phyloP scores from a whole-genome alignment of 768 basidiomycete genomes.

The Exidia glandulosa region DNA sequence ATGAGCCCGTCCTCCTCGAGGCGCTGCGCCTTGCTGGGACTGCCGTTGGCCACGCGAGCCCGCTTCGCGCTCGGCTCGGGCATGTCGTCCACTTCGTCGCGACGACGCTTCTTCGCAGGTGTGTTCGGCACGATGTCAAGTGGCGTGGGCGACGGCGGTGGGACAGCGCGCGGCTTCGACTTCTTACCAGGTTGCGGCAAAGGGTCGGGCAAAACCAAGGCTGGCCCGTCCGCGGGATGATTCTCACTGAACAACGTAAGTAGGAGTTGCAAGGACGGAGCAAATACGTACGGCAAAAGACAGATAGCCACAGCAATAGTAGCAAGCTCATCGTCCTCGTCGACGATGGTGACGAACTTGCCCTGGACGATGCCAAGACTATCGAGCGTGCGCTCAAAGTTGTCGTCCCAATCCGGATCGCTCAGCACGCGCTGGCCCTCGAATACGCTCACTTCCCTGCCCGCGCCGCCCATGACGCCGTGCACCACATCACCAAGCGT shows the following conservation, averaged over 20 bases:
- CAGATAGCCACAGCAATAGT: constrained; percentile 65
- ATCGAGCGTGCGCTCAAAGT: constrained; percentile 66
- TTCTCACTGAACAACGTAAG: constrained; percentile 32
- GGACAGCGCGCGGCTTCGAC: constrained; percentile 22
- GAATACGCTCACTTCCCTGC: constrained; percentile 66
- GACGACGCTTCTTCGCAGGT: constrained; percentile 24
- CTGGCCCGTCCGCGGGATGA: constrained; percentile 38
- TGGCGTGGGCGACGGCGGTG: constrained; percentile 33
- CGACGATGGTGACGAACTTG: constrained; percentile 79
- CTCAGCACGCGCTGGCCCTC: constrained; percentile 80
- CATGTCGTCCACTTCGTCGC: constrained; percentile 40
- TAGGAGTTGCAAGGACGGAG: not conserved
- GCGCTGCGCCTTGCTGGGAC: constrained; percentile 52
- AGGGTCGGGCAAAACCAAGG: constrained; percentile 55
- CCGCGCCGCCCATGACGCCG: constrained; percentile 47
- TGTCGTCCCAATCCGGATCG: constrained; percentile 93
- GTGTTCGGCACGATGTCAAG: constrained; percentile 40
- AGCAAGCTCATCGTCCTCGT: constrained; percentile 71
- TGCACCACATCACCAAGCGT: constrained; percentile 64
- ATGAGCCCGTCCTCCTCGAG: constrained; percentile 70
- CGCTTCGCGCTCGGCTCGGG: constrained; percentile 51
- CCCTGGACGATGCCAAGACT: constrained; percentile 72
- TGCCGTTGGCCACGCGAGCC: constrained; percentile 26
- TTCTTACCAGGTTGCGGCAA: constrained; percentile 44
- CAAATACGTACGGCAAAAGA: constrained; percentile 51